A percentile compares a stretch with the other conserved stretches of the same genome.
These are phyloP conservation scores for Colletotrichum sp. DNA, from an alignment of 2,329 filamentous ascomycete genomes.

Conservation along the genomic window DNA sequence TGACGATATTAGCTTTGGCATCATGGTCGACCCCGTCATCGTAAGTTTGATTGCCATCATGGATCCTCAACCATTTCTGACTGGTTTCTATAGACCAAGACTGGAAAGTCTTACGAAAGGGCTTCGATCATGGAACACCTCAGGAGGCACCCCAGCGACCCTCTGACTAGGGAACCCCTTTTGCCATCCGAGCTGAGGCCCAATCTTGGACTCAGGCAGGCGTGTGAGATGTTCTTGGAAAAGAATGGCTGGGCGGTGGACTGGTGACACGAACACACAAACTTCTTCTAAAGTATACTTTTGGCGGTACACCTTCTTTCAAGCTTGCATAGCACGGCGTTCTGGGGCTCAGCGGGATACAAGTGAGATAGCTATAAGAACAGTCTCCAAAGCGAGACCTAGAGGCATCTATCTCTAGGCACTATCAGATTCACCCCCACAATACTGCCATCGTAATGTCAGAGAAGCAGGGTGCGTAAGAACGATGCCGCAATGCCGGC, in stretches of 20 bases:
- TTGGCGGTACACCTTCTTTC: not conserved
- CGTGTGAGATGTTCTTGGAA: conserved; percentile 83
- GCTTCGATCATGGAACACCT: conserved; percentile 86
- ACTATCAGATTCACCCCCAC: not conserved
- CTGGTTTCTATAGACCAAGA: conserved; percentile 65
- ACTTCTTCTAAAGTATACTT: not conserved
- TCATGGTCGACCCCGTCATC: conserved; percentile 75
- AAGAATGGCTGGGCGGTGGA: conserved; percentile 93
- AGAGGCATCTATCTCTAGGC: not conserved
- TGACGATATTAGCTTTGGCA: conserved; percentile 76
- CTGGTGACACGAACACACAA: conserved; percentile 62
- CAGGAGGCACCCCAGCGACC: conserved; percentile 76
- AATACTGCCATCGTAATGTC: rapidly evolving
- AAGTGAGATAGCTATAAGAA: not conserved
- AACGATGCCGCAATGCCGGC: not conserved
- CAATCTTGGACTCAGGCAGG: conserved; percentile 81
- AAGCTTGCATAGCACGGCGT: conserved; percentile 18
- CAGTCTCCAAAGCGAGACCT: not conserved
- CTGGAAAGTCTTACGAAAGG: conserved; percentile 89
- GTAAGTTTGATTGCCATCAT: conserved; percentile 38
- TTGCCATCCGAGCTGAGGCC: conserved; percentile 73
- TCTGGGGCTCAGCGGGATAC: not conserved
- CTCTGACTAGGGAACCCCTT: conserved; percentile 81
- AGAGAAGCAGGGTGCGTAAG: not conserved
- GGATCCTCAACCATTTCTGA: conserved; percentile 5